phyloP scores from a whole-genome alignment of 345 rosid genomes.

The Syzygium jambos region DNA sequence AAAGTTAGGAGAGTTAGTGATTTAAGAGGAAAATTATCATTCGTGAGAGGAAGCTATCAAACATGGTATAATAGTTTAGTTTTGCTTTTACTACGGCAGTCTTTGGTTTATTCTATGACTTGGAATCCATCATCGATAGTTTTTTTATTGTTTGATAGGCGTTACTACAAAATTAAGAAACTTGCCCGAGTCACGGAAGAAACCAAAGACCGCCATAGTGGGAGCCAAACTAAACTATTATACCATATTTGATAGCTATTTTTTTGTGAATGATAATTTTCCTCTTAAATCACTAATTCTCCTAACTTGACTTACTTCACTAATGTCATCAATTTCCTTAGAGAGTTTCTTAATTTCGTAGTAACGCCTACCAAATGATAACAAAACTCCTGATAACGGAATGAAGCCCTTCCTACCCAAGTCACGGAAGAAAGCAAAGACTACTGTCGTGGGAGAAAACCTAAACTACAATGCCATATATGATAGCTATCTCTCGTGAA shows the following conservation, averaged over 20 bases:
- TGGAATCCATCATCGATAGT: neutral
- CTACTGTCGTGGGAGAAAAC: neutral
- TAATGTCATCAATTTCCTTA: neutral
- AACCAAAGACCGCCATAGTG: neutral
- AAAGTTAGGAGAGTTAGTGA: neutral
- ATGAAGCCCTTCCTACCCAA: no score
- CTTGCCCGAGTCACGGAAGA: neutral
- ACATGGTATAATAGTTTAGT: neutral
- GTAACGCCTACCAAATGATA: neutral
- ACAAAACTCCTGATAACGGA: no score
- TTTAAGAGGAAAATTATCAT: neutral
- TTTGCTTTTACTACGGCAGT: neutral
- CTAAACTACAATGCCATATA: neutral
- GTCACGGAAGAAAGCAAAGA: neutral
- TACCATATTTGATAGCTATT: neutral
- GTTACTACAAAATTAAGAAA: neutral
- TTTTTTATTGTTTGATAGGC: neutral
- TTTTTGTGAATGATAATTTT: no score
- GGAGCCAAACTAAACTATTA: neutral
- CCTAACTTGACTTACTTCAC: neutral
- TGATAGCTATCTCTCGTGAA: neutral
- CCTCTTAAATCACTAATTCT: neutral
- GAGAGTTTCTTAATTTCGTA: neutral
- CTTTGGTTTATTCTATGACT: neutral
- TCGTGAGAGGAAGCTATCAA: neutral